Evolutionary conservation across 2,329 filamentous ascomycete species (phyloP).

Genomic region (Colletotrichum sojae): DNA sequence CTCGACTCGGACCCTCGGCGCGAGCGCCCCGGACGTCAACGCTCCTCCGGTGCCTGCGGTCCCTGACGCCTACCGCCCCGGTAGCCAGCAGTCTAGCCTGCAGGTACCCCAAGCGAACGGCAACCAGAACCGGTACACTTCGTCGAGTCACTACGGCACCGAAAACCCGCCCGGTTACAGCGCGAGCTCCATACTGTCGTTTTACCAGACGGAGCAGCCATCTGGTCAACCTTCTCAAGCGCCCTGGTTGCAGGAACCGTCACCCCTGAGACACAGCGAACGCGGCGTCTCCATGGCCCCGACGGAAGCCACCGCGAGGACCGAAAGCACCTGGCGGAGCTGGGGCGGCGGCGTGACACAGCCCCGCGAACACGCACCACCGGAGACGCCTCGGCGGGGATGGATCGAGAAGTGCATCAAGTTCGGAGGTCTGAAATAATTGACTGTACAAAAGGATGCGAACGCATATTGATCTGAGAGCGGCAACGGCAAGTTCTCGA

Average conservation of each 20-base stretch:
- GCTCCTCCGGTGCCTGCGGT: slow-evolving; percentile 31
- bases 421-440: slow-evolving; percentile 38
- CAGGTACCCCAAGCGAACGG: neutral
- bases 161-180: slow-evolving; percentile 4
- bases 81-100: slow-evolving; percentile 12
- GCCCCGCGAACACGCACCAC: slow-evolving; percentile 22
- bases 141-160: slow-evolving; percentile 28
- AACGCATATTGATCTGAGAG: neutral
- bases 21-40: slow-evolving; percentile 4
- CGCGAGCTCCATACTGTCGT: slow-evolving; percentile 31
- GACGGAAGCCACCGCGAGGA: slow-evolving; percentile 28
- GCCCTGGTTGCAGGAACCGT: slow-evolving; percentile 16
- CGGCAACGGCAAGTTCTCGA: neutral
- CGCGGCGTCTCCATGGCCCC: slow-evolving; percentile 40
- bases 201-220: slow-evolving; percentile 17
- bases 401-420: slow-evolving; percentile 41
- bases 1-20: slow-evolving; percentile 21
- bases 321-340: slow-evolving; percentile 41
- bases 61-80: slow-evolving; percentile 23
- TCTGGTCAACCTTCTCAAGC: neutral
- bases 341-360: slow-evolving; percentile 36
- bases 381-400: slow-evolving; percentile 23
- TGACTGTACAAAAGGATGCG: neutral
- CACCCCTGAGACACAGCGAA: slow-evolving; percentile 12
- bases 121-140: neutral